phyloP scores from a whole-genome alignment of 352 stramenopile species.

The Plasmopara muralis region DNA sequence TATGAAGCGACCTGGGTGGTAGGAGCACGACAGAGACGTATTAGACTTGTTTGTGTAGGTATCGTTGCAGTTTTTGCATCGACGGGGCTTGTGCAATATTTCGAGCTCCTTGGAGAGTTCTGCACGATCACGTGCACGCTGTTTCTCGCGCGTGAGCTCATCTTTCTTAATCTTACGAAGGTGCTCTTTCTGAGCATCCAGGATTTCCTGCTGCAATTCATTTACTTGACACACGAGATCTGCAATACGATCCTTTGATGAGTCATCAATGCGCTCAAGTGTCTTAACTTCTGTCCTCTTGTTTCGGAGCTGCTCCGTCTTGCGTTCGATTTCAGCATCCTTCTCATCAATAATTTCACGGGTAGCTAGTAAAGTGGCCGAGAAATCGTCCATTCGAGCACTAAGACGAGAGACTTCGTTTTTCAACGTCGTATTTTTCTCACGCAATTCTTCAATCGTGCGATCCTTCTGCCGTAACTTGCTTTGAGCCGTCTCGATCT shows the following conservation, averaged over 20 bases:
- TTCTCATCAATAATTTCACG: conserved; percentile 53
- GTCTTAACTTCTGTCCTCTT: conserved; percentile 82
- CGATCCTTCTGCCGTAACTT: conserved; percentile 74
- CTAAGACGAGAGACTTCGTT: conserved; percentile 56
- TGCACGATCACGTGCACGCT: conserved; percentile 49
- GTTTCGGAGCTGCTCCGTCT: conserved; percentile 52
- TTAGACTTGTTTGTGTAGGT: conserved; percentile 79
- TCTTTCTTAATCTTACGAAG: conserved; percentile 76
- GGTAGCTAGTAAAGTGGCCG: conserved; percentile 38
- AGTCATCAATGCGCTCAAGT: conserved; percentile 63
- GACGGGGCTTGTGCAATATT: conserved; percentile 57
- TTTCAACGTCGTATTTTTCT: conserved; percentile 53
- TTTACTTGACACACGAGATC: conserved; percentile 65
- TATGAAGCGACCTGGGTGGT: conserved; percentile 67
- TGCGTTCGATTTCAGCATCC: conserved; percentile 50
- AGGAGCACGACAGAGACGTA: conserved; percentile 74
- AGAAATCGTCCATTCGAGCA: conserved; percentile 41
- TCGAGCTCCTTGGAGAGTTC: conserved; percentile 74
- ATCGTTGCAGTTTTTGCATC: conserved; percentile 79
- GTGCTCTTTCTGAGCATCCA: conserved; percentile 79
- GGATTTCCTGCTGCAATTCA: conserved; percentile 59
- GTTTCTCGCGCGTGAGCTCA: conserved; percentile 58
- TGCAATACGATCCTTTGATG: conserved; percentile 72
- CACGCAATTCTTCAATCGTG: conserved; percentile 58
- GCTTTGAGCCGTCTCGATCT: conserved; percentile 67